Percentiles rank a stretch among this genome's conserved stretches.
Conservation (phyloP, 2,329 filamentous ascomycete genomes). For the Arthrobotrys iridis region DNA sequence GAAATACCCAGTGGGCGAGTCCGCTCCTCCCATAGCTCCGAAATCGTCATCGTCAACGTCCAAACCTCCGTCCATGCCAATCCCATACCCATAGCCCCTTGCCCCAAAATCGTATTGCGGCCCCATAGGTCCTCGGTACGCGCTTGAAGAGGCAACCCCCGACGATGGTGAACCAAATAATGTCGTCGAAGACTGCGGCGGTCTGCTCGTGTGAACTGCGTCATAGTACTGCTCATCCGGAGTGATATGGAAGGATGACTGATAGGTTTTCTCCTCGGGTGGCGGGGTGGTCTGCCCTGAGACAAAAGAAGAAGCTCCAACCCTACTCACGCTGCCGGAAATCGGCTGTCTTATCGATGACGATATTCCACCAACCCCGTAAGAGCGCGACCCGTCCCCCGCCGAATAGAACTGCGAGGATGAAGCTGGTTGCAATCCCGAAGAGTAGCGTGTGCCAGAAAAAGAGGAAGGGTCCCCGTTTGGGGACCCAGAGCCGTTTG, state of each 20-base stretch:
- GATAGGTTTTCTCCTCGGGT: constrained; percentile 38
- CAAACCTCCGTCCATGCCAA: constrained; percentile 33
- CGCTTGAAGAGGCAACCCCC: background rate
- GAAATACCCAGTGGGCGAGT: constrained; percentile 20
- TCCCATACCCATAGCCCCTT: constrained; percentile 8
- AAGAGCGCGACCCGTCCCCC: constrained; percentile 43
- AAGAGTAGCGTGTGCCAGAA: constrained; percentile 52
- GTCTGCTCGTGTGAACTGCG: constrained; percentile 25
- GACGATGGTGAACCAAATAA: constrained; percentile 33
- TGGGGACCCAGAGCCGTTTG: constrained; percentile 54
- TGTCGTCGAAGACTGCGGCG: constrained; percentile 24
- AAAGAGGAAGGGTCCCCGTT: constrained; percentile 52
- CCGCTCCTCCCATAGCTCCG: constrained; percentile 5
- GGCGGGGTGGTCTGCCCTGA: constrained; percentile 40
- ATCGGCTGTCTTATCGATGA: constrained; percentile 44
- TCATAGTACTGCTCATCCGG: constrained; percentile 42
- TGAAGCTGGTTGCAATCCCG: constrained; percentile 46
- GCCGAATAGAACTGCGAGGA: constrained; percentile 48
- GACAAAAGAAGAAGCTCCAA: constrained; percentile 6
- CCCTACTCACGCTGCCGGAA: constrained; percentile 16
- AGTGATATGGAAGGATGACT: constrained; percentile 39
- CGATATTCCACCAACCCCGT: constrained; percentile 37
- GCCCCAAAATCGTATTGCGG: constrained; percentile 45
- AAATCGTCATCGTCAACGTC: constrained; percentile 47
- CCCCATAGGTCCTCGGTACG: constrained; percentile 3